Base-by-base conservation (phyloP, 2,329 filamentous ascomycete genomes). In the Venturia effusa region DNA sequence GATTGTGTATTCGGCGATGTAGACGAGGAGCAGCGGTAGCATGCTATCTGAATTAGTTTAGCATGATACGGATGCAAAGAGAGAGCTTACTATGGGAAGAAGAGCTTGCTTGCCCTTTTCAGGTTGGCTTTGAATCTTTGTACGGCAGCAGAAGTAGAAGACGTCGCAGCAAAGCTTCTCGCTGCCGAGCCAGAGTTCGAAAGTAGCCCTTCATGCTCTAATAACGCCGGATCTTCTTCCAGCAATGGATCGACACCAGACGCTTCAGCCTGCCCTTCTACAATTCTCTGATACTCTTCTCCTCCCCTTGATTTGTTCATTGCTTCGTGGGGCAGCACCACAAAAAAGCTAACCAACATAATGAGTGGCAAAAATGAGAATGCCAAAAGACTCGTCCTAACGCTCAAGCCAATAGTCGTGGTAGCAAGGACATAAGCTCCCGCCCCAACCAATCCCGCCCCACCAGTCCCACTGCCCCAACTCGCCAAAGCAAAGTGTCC, bases 1-100 rank as follows among this genome's bases (percentile, higher is more conserved):
- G 75, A 97, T 97, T 64, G 90, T 95, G 74, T 99, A 99, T 78
- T 99, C 94, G 64, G 92, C 91, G 41, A 97, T 84, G 74, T 97
- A 99, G 37, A 99, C 94, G 19, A 97, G 78, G 40, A 97, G 81
- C 17, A 99, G 81, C 0, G 94, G 94, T 3, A 96, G 81, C 92
- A 99, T 97, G 74, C 82, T 84, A 67, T 22, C 39, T 43, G 32
- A 59, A 37, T 37, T 34, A 64, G n/a, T 63, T 48, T 63, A 64
- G 59, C 62, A 43, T 34, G 15, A 19, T 55, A 1, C 3, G 22
- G 13, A 2, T 51, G 37, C 32, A 30, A 30, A 63, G 37, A 39
- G 32, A 6, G 27, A 11, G 27, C 81, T 70, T 76, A 84, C 82
- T 87, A 88, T 11, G 85, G 85, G 55, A 95, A 78, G 71, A 97